Evolutionary conservation across 2,329 filamentous ascomycete genomes (phyloP), one percentile per base, ranked within the genome.

Genomic region (Dactylellina cionopaga): DNA sequence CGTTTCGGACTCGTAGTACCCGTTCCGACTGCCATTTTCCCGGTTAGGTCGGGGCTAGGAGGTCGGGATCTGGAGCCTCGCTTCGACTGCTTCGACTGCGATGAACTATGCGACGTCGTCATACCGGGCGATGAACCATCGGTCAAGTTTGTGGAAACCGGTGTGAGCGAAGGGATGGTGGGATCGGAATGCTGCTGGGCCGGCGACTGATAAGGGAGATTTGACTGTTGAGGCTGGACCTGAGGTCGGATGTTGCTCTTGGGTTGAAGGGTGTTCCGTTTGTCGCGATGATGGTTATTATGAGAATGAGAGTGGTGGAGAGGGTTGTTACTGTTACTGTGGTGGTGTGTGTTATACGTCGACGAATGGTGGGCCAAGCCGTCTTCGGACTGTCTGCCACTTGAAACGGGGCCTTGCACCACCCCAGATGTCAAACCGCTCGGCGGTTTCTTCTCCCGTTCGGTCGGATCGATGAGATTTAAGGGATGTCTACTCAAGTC

Each of bases 1-100:
- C 92, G 84, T 81, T 95, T 92, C 39, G 88, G 84, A 74, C 83
- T 82, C 76, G 86, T 82, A 71, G 81, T 81, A 54, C 84, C 82
- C 41, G 75, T 62, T 24, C 59, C 60, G 31, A 73, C 56, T 6
- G 69, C 62, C 69, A 73, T 73, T 54, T 73, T 73, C 19, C 69
- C 69, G 15, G 69, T 73, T 13, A 71, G 51, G 15, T 65, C 62
- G n/a, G 69, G 69, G 46, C 69, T 73, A 4, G 69, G 69, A 41
- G 69, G 69, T 44, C 69, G 44, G 2, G 69, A 73, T 25, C 69
- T 51, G 2, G 69, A 73, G n/a, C 55, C 44, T 41, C 69, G 29
- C 29, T 60, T 73, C 3, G 69, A 55, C 15, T 65, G 59, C 19
- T 73, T 73, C 0, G 60, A 60, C n/a, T 46, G 52, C 6, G 27